Evolutionary conservation across 306 rosid genomes (phyloP).

Genomic region (Fagus crenata): DNA sequence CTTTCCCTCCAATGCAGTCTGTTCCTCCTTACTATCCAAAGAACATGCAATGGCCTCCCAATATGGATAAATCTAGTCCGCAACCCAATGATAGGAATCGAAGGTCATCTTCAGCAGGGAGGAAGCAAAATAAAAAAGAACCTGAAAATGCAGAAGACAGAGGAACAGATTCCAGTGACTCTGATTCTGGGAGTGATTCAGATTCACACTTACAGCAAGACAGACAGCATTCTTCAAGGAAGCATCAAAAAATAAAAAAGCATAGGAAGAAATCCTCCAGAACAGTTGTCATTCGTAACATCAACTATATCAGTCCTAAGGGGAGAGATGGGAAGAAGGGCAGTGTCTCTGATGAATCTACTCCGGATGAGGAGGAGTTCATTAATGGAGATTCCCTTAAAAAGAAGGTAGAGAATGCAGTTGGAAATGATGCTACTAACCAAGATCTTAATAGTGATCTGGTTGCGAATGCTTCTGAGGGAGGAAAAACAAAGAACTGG

Average conservation of each 20-base stretch:
- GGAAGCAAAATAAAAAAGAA: slow-evolving; percentile 36
- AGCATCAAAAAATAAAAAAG: slow-evolving; percentile 40
- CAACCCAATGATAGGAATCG: slow-evolving; percentile 23
- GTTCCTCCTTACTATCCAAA: slow-evolving; percentile 48
- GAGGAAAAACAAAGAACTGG: slow-evolving; percentile 41
- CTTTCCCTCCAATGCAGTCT: slow-evolving; percentile 44
- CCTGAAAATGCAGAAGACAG: slow-evolving; percentile 41
- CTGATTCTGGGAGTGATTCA: slow-evolving; percentile 44
- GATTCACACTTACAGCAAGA: slow-evolving; percentile 42
- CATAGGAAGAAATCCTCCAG: slow-evolving; percentile 50
- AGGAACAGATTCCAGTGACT: slow-evolving; percentile 45
- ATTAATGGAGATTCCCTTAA: slow-evolving; percentile 38
- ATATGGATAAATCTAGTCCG: slow-evolving; percentile 22
- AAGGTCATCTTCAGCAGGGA: slow-evolving; percentile 43
- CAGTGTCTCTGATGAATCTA: slow-evolving; percentile 47
- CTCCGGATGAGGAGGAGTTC: slow-evolving; percentile 35
- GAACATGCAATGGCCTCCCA: slow-evolving; percentile 61
- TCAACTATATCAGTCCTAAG: slow-evolving; percentile 67
- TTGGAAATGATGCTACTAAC: slow-evolving; percentile 36
- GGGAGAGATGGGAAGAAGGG: slow-evolving; percentile 56
- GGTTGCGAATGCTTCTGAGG: slow-evolving; percentile 25
- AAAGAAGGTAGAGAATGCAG: slow-evolving; percentile 44
- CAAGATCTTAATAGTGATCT: slow-evolving; percentile 27
- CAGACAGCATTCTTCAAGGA: slow-evolving; percentile 38
- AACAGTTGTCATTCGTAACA: slow-evolving; percentile 66